These are phyloP conservation scores for Trichoderma koningii DNA, from an alignment of 2,329 filamentous ascomycete species.

Conservation along the genomic window DNA sequence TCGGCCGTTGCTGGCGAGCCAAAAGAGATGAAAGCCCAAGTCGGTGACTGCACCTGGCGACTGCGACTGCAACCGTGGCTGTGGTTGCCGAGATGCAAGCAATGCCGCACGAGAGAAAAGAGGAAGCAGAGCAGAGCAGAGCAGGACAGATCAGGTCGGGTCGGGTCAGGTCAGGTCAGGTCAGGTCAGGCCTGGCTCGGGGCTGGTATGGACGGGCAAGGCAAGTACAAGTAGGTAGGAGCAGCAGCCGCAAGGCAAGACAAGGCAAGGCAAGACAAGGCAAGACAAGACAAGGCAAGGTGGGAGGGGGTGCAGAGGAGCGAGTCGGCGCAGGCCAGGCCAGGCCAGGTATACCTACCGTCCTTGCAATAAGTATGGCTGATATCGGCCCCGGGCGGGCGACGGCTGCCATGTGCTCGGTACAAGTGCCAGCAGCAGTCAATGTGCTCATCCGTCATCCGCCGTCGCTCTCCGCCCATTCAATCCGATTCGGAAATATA, in stretches of 20 bases:
- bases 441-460: constrained; percentile 39
- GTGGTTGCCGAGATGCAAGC: constrained; percentile 24
- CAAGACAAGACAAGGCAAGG: background rate
- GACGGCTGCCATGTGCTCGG: constrained; percentile 37
- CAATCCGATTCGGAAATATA: constrained; percentile 54
- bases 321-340: constrained; percentile 18
- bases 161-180: too few relatives aligned
- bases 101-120: background rate
- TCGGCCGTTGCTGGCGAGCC: background rate
- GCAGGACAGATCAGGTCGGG: too few relatives aligned
- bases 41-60: background rate
- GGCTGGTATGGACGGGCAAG: constrained; percentile 6
- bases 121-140: too few relatives aligned
- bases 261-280: background rate
- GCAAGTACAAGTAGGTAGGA: constrained; percentile 2
- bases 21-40: background rate
- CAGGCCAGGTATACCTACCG: too few relatives aligned
- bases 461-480: constrained; percentile 50
- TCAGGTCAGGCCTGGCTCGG: background rate
- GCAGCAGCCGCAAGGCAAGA: background rate
- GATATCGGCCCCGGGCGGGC: constrained; percentile 35
- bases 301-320: constrained; percentile 24
- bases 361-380: too few relatives aligned
- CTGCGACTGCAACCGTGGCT: background rate
- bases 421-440: constrained; percentile 34